A percentile compares a stretch with the other conserved stretches of the same genome.
Evolutionary conservation across 179 eudicot genomes (phyloP).

Genomic region (Actinidia polygama): DNA sequence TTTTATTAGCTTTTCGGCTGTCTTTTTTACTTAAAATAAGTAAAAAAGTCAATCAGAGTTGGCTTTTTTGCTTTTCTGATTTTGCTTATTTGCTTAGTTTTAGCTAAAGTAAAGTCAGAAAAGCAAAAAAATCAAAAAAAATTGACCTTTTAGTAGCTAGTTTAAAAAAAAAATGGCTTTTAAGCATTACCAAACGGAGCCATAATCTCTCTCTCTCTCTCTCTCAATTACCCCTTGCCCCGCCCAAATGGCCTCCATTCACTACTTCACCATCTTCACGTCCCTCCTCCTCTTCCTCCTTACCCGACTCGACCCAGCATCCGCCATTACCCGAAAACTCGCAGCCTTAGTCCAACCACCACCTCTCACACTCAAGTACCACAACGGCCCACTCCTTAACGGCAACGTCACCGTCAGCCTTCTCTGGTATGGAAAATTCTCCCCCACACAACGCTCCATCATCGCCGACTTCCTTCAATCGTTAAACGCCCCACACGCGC

Average conservation of each 20-base stretch:
- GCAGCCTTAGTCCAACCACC: neutral
- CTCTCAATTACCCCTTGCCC: neutral
- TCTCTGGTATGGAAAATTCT: constrained; percentile 58
- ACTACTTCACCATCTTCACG: neutral
- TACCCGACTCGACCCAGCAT: neutral
- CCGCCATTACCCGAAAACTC: constrained; percentile 2
- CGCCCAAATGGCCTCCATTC: constrained; percentile 3
- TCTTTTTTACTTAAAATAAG: too few species aligned
- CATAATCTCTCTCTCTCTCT: neutral
- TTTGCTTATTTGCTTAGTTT: too few species aligned
- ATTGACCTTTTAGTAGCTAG: too few species aligned
- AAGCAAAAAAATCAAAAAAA: too few species aligned
- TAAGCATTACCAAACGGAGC: neutral
- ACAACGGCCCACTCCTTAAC: constrained; percentile 45
- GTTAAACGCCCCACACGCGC: constrained; percentile 11
- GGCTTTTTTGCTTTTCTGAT: too few species aligned
- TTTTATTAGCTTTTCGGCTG: too few species aligned
- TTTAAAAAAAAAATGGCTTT: too few species aligned
- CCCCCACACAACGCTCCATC: constrained; percentile 47
- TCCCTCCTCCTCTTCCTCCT: neutral
- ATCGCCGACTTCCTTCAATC: constrained; percentile 49
- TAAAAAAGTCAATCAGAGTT: too few species aligned
- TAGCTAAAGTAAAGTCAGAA: too few species aligned
- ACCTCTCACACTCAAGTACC: constrained; percentile 32
- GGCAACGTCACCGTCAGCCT: constrained; percentile 49